phyloP scores from a whole-genome alignment of 345 rosid genomes.

The Sapria himalayana region DNA sequence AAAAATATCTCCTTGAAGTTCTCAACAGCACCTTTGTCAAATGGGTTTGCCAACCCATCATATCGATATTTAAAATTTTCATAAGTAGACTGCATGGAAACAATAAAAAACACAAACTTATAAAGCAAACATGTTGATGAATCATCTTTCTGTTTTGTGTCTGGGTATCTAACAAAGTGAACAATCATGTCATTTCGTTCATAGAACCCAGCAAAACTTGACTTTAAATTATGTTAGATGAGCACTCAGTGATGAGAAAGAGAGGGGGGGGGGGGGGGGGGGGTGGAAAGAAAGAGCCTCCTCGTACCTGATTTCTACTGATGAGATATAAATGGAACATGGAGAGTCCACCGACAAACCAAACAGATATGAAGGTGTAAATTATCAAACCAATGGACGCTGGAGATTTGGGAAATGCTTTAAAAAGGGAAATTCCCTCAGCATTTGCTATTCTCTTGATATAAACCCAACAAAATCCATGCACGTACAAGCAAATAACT shows the following conservation, averaged over 20 bases:
- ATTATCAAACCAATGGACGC: constrained; percentile 64
- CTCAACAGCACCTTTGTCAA: constrained; percentile 37
- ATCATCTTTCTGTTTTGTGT: no score
- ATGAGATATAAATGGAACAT: constrained; percentile 73
- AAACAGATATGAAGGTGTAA: constrained; percentile 46
- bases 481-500: constrained; percentile 67
- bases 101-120: constrained; percentile 5
- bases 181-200: no score
- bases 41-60: constrained; percentile 47
- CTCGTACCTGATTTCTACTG: constrained; percentile 72
- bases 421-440: constrained; percentile 51
- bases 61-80: constrained; percentile 74
- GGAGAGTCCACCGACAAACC: constrained; percentile 95
- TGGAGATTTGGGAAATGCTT: constrained; percentile 60
- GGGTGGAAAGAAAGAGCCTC: no score
- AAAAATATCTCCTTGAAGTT: constrained; percentile 61
- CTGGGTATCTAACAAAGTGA: no score
- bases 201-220: no score
- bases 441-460: constrained; percentile 42
- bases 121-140: no score
- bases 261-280: no score
- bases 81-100: constrained; percentile 74
- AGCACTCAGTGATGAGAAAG: no score
- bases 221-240: no score
- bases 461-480: constrained; percentile 78